Evolutionary conservation across 805 yeast genomes (phyloP).

Genomic region (Yamadazyma kitorensis): DNA sequence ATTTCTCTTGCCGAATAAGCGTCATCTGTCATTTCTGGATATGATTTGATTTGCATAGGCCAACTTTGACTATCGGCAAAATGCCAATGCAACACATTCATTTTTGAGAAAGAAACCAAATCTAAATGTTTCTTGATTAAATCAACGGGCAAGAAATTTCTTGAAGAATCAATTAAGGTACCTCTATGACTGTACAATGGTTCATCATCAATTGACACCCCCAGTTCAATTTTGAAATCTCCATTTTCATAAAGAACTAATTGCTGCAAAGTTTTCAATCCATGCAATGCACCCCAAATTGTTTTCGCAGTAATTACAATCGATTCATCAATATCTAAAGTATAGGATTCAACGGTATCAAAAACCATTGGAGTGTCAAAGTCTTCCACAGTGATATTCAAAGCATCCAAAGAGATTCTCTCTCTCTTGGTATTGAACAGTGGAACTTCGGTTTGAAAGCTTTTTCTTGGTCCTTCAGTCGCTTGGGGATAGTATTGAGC

Average conservation of each 20-base stretch:
- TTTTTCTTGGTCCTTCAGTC: conserved; percentile 20
- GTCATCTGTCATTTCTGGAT: conserved; percentile 38
- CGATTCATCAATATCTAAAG: conserved; percentile 16
- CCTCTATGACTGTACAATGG: conserved; percentile 40
- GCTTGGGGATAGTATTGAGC: conserved; percentile 36
- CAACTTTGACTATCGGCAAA: conserved; percentile 39
- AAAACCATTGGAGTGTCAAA: background rate
- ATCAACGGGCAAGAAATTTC: conserved; percentile 30
- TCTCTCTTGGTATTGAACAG: background rate
- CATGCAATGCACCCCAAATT: conserved; percentile 41
- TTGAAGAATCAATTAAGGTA: conserved; percentile 33
- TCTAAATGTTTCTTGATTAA: conserved; percentile 33
- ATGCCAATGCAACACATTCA: conserved; percentile 43
- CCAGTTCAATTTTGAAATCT: conserved; percentile 24
- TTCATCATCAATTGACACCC: conserved; percentile 29
- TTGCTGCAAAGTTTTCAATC: conserved; percentile 38
- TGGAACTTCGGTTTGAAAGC: background rate
- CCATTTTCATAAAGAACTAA: conserved; percentile 23
- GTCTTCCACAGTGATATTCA: background rate
- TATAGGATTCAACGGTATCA: conserved; percentile 34
- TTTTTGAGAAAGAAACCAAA: conserved; percentile 33
- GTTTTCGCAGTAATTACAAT: conserved; percentile 28
- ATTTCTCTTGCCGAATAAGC: conserved; percentile 33
- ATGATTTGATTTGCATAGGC: conserved; percentile 31
- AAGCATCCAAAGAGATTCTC: background rate